Conservation (phyloP, 306 rosid genomes). For the Begonia loranthoides region DNA sequence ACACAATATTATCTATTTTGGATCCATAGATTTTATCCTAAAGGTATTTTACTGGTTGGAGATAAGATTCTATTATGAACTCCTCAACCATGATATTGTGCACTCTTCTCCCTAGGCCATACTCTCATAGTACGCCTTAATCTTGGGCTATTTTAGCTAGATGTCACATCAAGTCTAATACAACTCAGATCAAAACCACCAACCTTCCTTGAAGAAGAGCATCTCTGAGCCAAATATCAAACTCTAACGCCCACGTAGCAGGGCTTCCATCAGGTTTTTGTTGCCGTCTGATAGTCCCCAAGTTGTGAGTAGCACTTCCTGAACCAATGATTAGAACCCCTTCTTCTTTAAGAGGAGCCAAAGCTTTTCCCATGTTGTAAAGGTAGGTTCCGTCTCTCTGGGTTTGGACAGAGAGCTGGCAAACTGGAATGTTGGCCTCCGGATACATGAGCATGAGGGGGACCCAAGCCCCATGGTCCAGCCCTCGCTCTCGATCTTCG, state of each 20-base stretch:
- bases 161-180: too few species aligned
- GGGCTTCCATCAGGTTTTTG: not conserved
- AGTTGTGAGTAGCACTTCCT: constrained; percentile 71
- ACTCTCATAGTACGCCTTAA: too few species aligned
- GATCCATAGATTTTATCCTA: too few species aligned
- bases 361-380: constrained; percentile 53
- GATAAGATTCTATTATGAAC: too few species aligned
- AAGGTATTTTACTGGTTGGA: too few species aligned
- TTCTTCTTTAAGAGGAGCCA: constrained; percentile 66
- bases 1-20: too few species aligned
- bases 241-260: constrained; percentile 56
- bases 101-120: too few species aligned
- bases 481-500: constrained; percentile 52
- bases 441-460: constrained; percentile 80
- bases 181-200: too few species aligned
- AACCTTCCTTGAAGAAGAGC: constrained; percentile 63
- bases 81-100: too few species aligned
- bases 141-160: too few species aligned
- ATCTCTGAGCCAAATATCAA: constrained; percentile 61
- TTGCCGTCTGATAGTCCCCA: constrained; percentile 15
- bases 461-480: constrained; percentile 90
- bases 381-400: constrained; percentile 38
- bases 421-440: constrained; percentile 65
- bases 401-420: constrained; percentile 68
- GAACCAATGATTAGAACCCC: constrained; percentile 69